Base-by-base conservation (phyloP, 2,329 filamentous ascomycete species). In the Aspergillus novofumigatus region DNA sequence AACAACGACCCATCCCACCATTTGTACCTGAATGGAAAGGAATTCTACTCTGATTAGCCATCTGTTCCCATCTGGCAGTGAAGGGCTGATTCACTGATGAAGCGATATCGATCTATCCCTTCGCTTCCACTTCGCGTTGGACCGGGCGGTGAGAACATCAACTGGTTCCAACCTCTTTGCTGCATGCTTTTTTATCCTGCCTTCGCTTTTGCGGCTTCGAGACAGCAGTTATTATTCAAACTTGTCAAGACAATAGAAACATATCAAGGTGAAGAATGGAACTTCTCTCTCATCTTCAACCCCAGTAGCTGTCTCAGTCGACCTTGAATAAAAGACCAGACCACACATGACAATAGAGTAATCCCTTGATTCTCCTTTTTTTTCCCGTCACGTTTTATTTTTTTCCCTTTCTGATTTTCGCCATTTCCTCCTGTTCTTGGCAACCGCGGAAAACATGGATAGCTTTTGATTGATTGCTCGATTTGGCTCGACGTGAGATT, bases 371-470 rank as follows among this genome's bases (percentile, higher is more conserved):
- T 52, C 54, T 28, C 42, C 21, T 29, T 28, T 47, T 32, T n/a
- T 49, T 23, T 7, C 23, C 25, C 25, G 20, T 21, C 29, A 52
- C 28, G 42, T 42, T 56, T 56, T 29, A 21, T 47, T 23, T 48
- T 47, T 44, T 38, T 29, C 32, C 47, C 49, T 47, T 56, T 53
- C 21, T 35, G 29, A 57, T 45, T 45, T 49, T 44, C 26, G 58
- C 48, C 58, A 45, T 49, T 44, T 45, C 52, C 44, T 54, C 41
- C 45, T 52, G 53, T 54, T 59, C 62, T 63, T 65, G 57, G 60
- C 63, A 57, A 56, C 56, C 59, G 60, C 54, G 54, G 54, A 61
- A 58, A 62, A 57, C 57, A 54, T 60, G 59, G 58, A 57, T 47
- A 47, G 44, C 44, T 26, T 47, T 21, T 55, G 59, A 59, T 52